These are phyloP conservation scores for Penicillium vulpinum DNA, from an alignment of 2,329 filamentous ascomycete genomes.

Conservation along the genomic window DNA sequence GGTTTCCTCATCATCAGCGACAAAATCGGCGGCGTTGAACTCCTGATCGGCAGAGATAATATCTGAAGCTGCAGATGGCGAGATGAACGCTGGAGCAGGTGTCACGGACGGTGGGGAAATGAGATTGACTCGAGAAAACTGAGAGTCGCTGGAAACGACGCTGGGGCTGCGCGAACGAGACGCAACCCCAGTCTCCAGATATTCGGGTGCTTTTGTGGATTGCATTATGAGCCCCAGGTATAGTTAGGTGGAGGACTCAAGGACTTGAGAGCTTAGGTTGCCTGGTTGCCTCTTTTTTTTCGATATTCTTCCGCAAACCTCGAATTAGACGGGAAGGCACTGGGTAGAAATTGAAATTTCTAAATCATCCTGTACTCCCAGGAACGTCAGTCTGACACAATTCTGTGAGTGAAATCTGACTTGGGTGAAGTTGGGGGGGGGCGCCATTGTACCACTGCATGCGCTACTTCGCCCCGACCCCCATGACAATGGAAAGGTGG, in stretches of 20 bases:
- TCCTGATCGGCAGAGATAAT: constrained; percentile 89
- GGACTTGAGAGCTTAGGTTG: background rate
- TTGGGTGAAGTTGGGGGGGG: constrained; percentile 3
- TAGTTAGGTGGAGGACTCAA: constrained; percentile 8
- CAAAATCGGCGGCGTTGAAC: constrained; percentile 67
- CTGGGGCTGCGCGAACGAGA: constrained; percentile 43
- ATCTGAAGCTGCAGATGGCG: constrained; percentile 81
- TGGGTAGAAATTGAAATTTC: constrained; percentile 24
- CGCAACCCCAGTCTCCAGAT: constrained; percentile 30
- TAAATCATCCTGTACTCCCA: constrained; percentile 28
- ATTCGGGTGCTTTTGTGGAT: constrained; percentile 32
- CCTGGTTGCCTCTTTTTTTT: constrained; percentile 2
- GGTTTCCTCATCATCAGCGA: constrained; percentile 67
- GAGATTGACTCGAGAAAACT: constrained; percentile 40
- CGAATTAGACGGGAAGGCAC: constrained; percentile 13
- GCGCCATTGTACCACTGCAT: constrained; percentile 3
- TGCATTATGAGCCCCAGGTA: constrained; percentile 29
- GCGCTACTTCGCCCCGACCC: constrained; percentile 8
- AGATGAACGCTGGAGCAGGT: constrained; percentile 84
- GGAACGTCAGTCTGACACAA: constrained; percentile 19
- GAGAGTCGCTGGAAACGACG: constrained; percentile 41
- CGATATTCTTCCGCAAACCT: constrained; percentile 10
- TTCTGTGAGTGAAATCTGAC: constrained; percentile 12
- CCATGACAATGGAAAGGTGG: constrained; percentile 4
- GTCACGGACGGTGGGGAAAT: constrained; percentile 69